phyloP scores from a whole-genome alignment of 805 yeast genomes.

The Ogataea pini region DNA sequence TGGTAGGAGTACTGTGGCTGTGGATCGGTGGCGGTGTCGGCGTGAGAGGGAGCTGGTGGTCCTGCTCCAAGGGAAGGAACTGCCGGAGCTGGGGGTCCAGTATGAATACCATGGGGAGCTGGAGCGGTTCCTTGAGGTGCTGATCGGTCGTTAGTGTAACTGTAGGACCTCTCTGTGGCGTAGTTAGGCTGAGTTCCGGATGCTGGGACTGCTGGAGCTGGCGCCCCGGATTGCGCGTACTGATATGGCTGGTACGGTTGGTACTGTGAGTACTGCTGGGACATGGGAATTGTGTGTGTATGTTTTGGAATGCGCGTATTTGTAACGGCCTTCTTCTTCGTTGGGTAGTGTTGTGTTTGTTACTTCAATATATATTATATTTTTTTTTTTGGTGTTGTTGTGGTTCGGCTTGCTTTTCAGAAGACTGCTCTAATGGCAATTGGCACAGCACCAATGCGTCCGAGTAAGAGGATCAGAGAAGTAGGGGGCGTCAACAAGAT shows the following conservation, averaged over 20 bases:
- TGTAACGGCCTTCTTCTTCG: neutral
- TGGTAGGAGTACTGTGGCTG: slow-evolving; percentile 15
- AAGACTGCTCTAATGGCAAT: neutral
- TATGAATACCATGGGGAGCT: neutral
- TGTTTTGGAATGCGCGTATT: neutral
- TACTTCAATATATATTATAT: neutral
- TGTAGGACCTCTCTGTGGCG: slow-evolving; percentile 4
- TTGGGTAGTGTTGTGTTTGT: neutral
- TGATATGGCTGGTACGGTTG: slow-evolving; percentile 9
- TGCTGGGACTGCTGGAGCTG: neutral
- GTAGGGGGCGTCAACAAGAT: neutral
- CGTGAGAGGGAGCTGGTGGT: neutral
- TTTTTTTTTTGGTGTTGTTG: neutral
- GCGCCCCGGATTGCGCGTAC: neutral
- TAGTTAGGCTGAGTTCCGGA: slow-evolving; percentile 1
- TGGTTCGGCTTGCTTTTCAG: neutral
- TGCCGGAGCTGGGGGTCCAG: neutral
- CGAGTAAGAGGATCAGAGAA: neutral
- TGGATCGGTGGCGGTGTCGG: slow-evolving; percentile 4
- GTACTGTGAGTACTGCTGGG: slow-evolving; percentile 15
- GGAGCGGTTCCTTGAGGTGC: neutral
- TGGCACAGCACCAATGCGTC: slow-evolving; percentile 2
- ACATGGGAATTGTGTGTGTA: neutral
- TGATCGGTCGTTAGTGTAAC: slow-evolving; percentile 7
- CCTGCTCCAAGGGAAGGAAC: neutral